Base-by-base conservation (phyloP, 768 basidiomycete species). In the Phaeotremella fagi region DNA sequence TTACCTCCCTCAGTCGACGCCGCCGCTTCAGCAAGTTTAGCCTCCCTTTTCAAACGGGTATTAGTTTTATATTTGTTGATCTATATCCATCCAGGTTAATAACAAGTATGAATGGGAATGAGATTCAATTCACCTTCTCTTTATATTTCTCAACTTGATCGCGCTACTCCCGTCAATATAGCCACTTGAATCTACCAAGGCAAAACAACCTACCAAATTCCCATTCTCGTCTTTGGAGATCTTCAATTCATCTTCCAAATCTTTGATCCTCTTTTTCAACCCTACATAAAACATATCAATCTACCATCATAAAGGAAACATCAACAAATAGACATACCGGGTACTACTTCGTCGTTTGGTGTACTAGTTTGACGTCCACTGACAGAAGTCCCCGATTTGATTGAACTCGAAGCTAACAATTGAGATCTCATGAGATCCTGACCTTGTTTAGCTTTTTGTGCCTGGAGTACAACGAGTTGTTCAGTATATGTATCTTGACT, bases 171-270 rank as follows among this genome's bases (percentile, higher is more conserved):
- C 5, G n/a, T 33, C 49, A 11, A 3, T n/a, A n/a, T n/a, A n/a
- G n/a, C n/a, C n/a, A n/a, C n/a, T n/a, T n/a, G n/a, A n/a, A n/a
- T n/a, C n/a, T n/a, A n/a, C n/a, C n/a, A n/a, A n/a, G n/a, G 9
- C 37, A 23, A 18, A 12, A 23, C 23, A 29, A 45, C 52, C 54
- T 36, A 57, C 59, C 18, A 63, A 50, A 27, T 66, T 64, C 42
- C 64, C 67, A 55, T 72, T 74, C 37, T 74, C 72, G 20, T 12
- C 41, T 36, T 60, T 60, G 14, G 70, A 31, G 0, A n/a, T 16
- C n/a, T 46, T 45, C 27, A 71, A 48, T 52, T 72, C 63, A 2
- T 64, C 59, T 45, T 74, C 70, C 22, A 74, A 45, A 25, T 65
- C 66, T n/a, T 49, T 37, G 5, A 70, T 53, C 36, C 63, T 51